Conservation (phyloP, 2,329 filamentous ascomycete genomes). For the Aspergillus cejpii region DNA sequence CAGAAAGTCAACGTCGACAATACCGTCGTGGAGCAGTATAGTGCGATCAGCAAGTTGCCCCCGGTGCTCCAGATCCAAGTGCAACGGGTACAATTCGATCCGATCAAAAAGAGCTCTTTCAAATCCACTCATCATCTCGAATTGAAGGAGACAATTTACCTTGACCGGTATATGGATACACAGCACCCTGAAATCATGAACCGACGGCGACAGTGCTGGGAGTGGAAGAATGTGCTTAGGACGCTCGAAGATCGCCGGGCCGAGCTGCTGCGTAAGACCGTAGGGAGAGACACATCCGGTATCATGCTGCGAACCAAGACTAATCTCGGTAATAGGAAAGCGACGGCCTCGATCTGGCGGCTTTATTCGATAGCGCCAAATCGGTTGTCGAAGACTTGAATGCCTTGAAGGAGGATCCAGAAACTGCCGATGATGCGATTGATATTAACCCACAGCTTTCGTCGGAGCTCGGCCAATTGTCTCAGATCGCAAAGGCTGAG, state of each 20-base stretch:
- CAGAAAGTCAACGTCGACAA: constrained; percentile 64
- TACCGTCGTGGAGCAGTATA: constrained; percentile 55
- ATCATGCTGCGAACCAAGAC: constrained; percentile 1
- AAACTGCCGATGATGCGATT: constrained; percentile 35
- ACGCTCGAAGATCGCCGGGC: constrained; percentile 46
- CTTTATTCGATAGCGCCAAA: constrained; percentile 31
- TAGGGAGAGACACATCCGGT: constrained; percentile 11
- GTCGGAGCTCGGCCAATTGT: constrained; percentile 41
- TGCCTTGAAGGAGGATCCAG: constrained; percentile 29
- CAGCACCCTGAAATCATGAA: constrained; percentile 56
- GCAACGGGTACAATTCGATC: constrained; percentile 69
- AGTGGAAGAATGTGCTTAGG: constrained; percentile 59
- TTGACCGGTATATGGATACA: constrained; percentile 76
- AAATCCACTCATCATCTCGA: constrained; percentile 74
- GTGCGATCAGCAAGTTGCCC: constrained; percentile 67
- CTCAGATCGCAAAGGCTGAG: constrained; percentile 42
- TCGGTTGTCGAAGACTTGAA: constrained; percentile 42
- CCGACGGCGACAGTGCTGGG: constrained; percentile 65
- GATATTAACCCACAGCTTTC: constrained; percentile 40
- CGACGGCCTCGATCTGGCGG: constrained; percentile 26
- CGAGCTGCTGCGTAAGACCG: constrained; percentile 37
- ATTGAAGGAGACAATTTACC: constrained; percentile 72
- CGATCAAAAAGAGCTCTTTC: constrained; percentile 50
- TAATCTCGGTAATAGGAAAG: constrained; percentile 12
- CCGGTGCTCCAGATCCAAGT: constrained; percentile 86